These are phyloP conservation scores for Didymella exigua DNA, from an alignment of 2,329 filamentous ascomycete species.

Conservation along the genomic window DNA sequence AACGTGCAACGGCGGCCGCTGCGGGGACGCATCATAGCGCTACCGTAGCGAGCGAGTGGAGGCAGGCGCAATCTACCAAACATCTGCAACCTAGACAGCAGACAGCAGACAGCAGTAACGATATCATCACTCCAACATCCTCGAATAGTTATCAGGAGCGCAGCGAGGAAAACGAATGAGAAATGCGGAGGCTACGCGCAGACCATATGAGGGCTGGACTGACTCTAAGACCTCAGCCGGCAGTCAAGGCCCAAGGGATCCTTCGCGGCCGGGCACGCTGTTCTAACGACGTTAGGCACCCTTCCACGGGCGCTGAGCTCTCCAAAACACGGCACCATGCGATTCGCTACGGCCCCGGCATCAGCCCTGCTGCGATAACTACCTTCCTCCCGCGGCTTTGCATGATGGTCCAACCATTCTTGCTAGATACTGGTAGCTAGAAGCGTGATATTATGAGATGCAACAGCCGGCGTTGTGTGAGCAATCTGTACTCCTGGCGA, in stretches of 20 bases:
- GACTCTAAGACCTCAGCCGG: conserved; percentile 6
- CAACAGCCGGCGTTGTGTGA: background rate
- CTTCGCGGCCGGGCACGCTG: conserved; percentile 11
- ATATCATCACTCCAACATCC: conserved; percentile 11
- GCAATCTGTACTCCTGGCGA: background rate
- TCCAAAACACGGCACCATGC: background rate
- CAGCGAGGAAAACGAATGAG: background rate
- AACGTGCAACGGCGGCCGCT: conserved; percentile 20
- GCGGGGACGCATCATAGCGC: conserved; percentile 5
- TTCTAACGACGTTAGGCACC: conserved; percentile 26
- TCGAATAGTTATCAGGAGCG: background rate
- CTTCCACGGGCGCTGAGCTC: conserved; percentile 12
- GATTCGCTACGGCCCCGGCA: conserved; percentile 4
- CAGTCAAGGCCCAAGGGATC: conserved; percentile 8
- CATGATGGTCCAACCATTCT: background rate
- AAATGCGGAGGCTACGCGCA: conserved; percentile 1
- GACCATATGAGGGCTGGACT: conserved; percentile 6
- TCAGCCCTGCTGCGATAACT: conserved; percentile 2
- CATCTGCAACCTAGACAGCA: conserved; percentile 9
- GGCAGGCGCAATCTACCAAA: conserved; percentile 5
- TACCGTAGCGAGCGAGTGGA: conserved; percentile 6
- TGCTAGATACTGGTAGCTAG: background rate
- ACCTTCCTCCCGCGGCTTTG: conserved; percentile 15
- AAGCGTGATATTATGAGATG: background rate
- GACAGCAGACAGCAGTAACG: background rate